Conservation (phyloP, 2,329 filamentous ascomycete genomes). For the Aureobasidium sp. region DNA sequence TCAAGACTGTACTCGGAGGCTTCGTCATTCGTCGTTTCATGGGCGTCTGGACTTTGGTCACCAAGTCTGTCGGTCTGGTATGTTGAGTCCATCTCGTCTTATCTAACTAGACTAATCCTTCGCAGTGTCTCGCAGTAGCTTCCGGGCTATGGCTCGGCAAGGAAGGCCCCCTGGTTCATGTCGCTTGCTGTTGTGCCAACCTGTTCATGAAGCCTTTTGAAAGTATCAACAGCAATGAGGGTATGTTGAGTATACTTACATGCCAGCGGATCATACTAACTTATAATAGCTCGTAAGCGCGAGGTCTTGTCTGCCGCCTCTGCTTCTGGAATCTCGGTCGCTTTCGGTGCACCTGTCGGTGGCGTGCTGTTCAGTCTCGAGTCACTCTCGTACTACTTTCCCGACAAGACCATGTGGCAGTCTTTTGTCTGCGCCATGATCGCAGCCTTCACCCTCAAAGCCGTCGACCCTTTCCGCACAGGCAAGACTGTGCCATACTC, state of each 20-base stretch:
- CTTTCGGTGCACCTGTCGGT: slow-evolving; percentile 88
- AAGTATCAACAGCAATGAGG: slow-evolving; percentile 78
- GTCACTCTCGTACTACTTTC: slow-evolving; percentile 95
- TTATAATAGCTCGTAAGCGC: slow-evolving; percentile 65
- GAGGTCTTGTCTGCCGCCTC: slow-evolving; percentile 89
- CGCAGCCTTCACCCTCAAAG: slow-evolving; percentile 87
- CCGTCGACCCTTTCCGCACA: slow-evolving; percentile 86
- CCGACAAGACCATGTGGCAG: slow-evolving; percentile 99
- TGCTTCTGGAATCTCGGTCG: slow-evolving; percentile 84
- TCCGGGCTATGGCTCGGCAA: slow-evolving; percentile 96
- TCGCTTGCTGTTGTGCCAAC: slow-evolving; percentile 93
- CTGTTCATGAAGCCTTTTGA: slow-evolving; percentile 84
- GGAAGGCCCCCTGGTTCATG: slow-evolving; percentile 89
- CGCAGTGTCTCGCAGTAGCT: slow-evolving; percentile 74
- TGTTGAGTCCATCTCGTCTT: slow-evolving; percentile 21
- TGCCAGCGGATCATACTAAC: background rate
- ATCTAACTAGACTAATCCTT: slow-evolving; percentile 18
- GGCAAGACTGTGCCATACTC: slow-evolving; percentile 95
- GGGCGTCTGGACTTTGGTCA: slow-evolving; percentile 76
- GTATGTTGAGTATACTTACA: slow-evolving; percentile 34
- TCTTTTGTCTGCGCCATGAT: slow-evolving; percentile 99
- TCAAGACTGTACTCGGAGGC: slow-evolving; percentile 90
- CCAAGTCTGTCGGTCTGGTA: slow-evolving; percentile 83
- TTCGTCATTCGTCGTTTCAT: slow-evolving; percentile 87
- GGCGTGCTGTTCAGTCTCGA: slow-evolving; percentile 95